Evolutionary conservation across 139 green algal genomes (phyloP), one percentile per base, ranked within the genome.

Genomic region (Picocystis salinarum): DNA sequence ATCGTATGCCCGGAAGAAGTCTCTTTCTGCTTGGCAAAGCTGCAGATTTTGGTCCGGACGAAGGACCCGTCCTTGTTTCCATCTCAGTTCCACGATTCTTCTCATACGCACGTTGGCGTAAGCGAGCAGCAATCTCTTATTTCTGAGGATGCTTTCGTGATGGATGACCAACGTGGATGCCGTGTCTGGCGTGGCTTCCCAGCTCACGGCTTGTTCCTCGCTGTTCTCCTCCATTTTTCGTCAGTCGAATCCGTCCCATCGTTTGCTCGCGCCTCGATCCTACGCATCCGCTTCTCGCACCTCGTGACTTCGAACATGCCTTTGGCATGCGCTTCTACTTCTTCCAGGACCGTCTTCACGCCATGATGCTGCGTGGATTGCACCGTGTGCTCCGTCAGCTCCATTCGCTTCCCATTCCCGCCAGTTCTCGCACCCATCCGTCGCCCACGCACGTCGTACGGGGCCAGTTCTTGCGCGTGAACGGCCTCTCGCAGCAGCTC

Each of bases 51-150:
- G 34, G 9, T 63, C 37, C 3, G 60, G 58, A 6, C 58, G 58
- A 39, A 75, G 34, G 7, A 15, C 61, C 17, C 66, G 53, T 33
- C n/a, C n/a, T n/a, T 58, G 40, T 25, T 54, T 55, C 66, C 66
- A 75, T 18, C 62, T 39, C 28, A 75, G 26, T 13, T 64, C 57
- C 33, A 61, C 54, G 6, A 74, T 48, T 4, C 55, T 34, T 7
- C 73, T 62, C 30, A 58, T 17, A 1, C 64, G 63, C 42, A 54
- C 25, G 26, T 74, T 62, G 23, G 61, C 72, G 28, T 74, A 74
- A 10, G 46, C 41, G 24, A 73, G 46, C 17, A 74, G 51, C 3
- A 74, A 47, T 5, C 62, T 42, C 45, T 75, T 75, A 55, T 75
- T 75, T 19, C 66, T 46, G 11, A 75, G 54, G 27, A 75, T 75